These are phyloP conservation scores for Cryptosporidium parvum DNA, from an alignment of 169 alveolate genomes.

Conservation along the genomic window DNA sequence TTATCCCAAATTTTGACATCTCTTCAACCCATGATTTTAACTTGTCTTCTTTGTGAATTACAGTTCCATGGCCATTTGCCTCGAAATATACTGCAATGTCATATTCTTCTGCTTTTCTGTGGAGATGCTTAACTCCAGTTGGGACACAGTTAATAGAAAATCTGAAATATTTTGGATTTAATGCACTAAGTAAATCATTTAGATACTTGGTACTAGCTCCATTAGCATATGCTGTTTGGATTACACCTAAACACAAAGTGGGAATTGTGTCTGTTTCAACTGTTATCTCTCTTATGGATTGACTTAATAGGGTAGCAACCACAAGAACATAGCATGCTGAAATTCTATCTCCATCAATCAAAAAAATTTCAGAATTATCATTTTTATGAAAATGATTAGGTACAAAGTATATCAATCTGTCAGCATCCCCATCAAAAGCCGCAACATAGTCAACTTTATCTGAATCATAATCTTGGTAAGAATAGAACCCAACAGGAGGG, in stretches of 20 bases:
- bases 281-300: not conserved
- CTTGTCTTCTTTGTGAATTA: slow-evolving; percentile 78
- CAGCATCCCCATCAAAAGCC: slow-evolving; percentile 91
- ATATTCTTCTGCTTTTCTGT: slow-evolving; percentile 84
- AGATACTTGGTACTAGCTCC: slow-evolving; percentile 82
- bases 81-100: slow-evolving; percentile 91
- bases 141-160: slow-evolving; percentile 77
- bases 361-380: slow-evolving; percentile 31
- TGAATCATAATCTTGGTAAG: slow-evolving; percentile 39
- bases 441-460: slow-evolving; percentile 60
- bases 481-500: slow-evolving; percentile 79
- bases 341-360: slow-evolving; percentile 82
- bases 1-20: slow-evolving; percentile 75
- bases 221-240: slow-evolving; percentile 92
- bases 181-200: slow-evolving; percentile 46
- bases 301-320: slow-evolving; percentile 28
- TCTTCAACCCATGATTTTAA: slow-evolving; percentile 80
- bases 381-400: slow-evolving; percentile 1
- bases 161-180: slow-evolving; percentile 40
- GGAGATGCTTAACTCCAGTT: slow-evolving; percentile 90
- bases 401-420: slow-evolving; percentile 87
- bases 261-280: not conserved
- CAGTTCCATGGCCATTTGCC: slow-evolving; percentile 94
- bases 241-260: slow-evolving; percentile 81
- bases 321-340: slow-evolving; percentile 70